Evolutionary conservation across 179 eudicot genomes (phyloP).

Genomic region (Amaranthus tricolor): DNA sequence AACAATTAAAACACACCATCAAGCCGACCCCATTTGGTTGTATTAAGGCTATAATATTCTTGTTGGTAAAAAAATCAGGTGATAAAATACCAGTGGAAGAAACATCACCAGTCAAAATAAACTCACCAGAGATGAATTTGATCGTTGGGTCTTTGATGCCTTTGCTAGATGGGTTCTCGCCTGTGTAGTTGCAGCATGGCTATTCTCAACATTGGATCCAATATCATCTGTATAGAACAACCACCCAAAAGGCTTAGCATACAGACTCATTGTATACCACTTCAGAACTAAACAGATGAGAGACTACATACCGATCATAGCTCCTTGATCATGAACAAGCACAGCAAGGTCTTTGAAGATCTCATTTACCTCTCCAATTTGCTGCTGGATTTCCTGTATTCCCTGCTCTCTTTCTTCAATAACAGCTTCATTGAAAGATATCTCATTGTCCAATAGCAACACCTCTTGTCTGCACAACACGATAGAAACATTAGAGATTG

Average conservation of each 20-base stretch:
- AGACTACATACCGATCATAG: slow-evolving; percentile 62
- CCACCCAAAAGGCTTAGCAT: neutral
- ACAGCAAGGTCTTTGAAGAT: slow-evolving; percentile 90
- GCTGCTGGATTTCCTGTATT: slow-evolving; percentile 71
- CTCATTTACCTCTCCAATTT: slow-evolving; percentile 84
- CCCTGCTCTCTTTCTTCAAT: slow-evolving; percentile 87
- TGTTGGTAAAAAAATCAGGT: too few species aligned
- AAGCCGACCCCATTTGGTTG: too few species aligned
- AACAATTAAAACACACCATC: too few species aligned
- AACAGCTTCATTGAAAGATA: slow-evolving; percentile 69
- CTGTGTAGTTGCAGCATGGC: slow-evolving; percentile 80
- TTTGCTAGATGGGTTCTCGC: slow-evolving; percentile 72
- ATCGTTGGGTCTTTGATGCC: slow-evolving; percentile 80
- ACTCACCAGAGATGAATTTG: slow-evolving; percentile 86
- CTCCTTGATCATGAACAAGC: slow-evolving; percentile 86
- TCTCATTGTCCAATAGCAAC: slow-evolving; percentile 64
- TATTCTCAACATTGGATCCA: slow-evolving; percentile 68
- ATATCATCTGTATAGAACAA: slow-evolving; percentile 58
- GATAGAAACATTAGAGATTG: neutral
- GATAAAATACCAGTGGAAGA: neutral
- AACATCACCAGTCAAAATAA: neutral
- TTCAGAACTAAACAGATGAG: slow-evolving; percentile 6
- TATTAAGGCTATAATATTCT: too few species aligned
- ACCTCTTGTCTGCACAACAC: slow-evolving; percentile 60
- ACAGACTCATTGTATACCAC: neutral